Base-by-base conservation (phyloP, 371 early-diverging fungal genomes). In the Blakeslea trispora region DNA sequence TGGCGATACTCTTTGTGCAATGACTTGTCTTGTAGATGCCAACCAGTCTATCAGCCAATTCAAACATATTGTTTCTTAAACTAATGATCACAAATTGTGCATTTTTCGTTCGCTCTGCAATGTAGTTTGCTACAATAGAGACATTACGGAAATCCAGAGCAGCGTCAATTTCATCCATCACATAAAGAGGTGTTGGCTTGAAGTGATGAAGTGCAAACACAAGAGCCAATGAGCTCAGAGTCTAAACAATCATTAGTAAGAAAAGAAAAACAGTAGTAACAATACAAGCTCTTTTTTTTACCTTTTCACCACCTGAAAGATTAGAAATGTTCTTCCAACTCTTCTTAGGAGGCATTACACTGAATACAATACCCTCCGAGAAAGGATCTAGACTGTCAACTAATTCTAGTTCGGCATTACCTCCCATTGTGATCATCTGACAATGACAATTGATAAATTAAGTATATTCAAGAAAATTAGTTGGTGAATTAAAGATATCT, bases 131-230 rank as follows among this genome's bases (percentile, higher is more conserved):
- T 1, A 99, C 94, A 70, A 99, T 96, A 28, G 97, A 95, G 9
- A 99, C 99, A 74, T 99, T 99, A 58, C 99, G 89, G 79, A 98
- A 99, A 73, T 99, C 99, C 41, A 99, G 80, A 2, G 99, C 99
- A 0, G 99, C 99, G 74, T 99, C 99, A 64, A 99, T 99, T 76
- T 99, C 99, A 79, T 99, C 99, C 99, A 99, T 99, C 18, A 99
- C 95, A 76, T 99, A 99, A 19, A 99, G 80, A 14, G 99, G 99
- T 10, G 99, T 99, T 2, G 99, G 99, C 63, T 96, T 97, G 84
- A 91, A 99, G 71, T 95, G 97, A 72, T 99, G 99, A 46, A 99
- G 83, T 0, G 99, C 99, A 86, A 99, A 99, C 13, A 99, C 98
- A 35, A 99, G 84, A 1, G 99, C 97, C 35, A 99, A 81, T 17